Conservation (phyloP, 164 flowering plant species). For the Cinnamomum chago region DNA sequence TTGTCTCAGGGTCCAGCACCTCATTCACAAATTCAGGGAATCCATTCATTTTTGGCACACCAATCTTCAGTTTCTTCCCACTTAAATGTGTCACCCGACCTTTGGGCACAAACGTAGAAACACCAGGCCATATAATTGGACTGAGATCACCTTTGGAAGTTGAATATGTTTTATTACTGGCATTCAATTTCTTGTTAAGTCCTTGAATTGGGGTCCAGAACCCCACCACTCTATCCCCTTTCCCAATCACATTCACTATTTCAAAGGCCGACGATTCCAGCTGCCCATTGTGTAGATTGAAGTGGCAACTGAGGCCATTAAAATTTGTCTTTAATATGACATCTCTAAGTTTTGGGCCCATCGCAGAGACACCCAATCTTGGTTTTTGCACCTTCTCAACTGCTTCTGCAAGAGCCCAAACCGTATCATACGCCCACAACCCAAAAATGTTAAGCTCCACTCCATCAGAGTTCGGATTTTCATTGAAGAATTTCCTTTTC, state of each 20-base stretch:
- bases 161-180: background rate
- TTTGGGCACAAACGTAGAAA: slow-evolving; percentile 5
- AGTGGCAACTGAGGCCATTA: slow-evolving; percentile 25
- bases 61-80: slow-evolving; percentile 8
- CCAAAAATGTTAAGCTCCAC: slow-evolving; percentile 7
- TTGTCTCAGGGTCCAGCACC: background rate
- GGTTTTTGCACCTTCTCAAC: background rate
- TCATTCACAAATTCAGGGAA: slow-evolving; percentile 4
- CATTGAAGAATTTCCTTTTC: slow-evolving; percentile 19
- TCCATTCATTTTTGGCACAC: background rate
- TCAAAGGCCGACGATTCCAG: slow-evolving; percentile 16
- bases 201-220: slow-evolving; percentile 29
- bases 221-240: slow-evolving; percentile 21
- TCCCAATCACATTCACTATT: slow-evolving; percentile 27
- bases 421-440: slow-evolving; percentile 24
- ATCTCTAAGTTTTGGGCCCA: slow-evolving; percentile 18
- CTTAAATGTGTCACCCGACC: slow-evolving; percentile 8
- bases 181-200: background rate
- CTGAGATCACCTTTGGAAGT: background rate
- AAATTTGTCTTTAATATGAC: slow-evolving; percentile 17
- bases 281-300: slow-evolving; percentile 19
- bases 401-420: slow-evolving; percentile 14
- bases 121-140: slow-evolving; percentile 13
- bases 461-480: slow-evolving; percentile 6
- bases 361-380: background rate